Evolutionary conservation across 257 asterid species (phyloP).

Genomic region (Plantago elongata): DNA sequence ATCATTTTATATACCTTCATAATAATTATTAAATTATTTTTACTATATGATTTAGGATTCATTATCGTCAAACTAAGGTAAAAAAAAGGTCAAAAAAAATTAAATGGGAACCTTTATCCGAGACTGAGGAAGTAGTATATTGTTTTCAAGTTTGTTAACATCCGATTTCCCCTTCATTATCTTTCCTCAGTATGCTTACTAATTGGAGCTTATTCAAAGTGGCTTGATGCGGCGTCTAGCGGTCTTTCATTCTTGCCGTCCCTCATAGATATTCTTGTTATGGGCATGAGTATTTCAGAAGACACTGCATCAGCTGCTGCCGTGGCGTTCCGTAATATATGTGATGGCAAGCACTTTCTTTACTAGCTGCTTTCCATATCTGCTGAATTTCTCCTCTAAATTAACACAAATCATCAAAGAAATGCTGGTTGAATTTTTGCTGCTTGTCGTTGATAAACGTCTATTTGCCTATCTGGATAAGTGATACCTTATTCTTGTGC

Average conservation of each 20-base stretch:
- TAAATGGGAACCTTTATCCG: too few relatives aligned
- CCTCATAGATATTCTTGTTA: slow-evolving; percentile 89
- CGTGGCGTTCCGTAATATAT: slow-evolving; percentile 87
- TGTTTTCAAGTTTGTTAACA: slow-evolving; percentile 18
- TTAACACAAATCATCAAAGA: slow-evolving; percentile 9
- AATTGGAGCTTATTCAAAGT: slow-evolving; percentile 90
- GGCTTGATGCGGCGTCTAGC: slow-evolving; percentile 82
- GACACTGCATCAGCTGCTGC: slow-evolving; percentile 98
- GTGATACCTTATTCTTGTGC: too few relatives aligned
- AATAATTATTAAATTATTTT: too few relatives aligned
- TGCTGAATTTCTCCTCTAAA: neutral
- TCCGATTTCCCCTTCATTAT: slow-evolving; percentile 17
- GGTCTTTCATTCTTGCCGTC: slow-evolving; percentile 83
- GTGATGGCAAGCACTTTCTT: slow-evolving; percentile 53
- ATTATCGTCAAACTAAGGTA: too few relatives aligned
- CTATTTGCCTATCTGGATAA: too few relatives aligned
- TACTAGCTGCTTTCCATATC: slow-evolving; percentile 16
- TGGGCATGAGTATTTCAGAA: slow-evolving; percentile 87
- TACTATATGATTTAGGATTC: too few relatives aligned
- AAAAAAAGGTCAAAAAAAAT: too few relatives aligned
- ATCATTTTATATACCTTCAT: too few relatives aligned
- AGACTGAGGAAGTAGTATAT: neutral
- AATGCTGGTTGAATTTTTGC: too few relatives aligned
- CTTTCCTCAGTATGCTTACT: slow-evolving; percentile 63
- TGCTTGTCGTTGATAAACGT: too few relatives aligned